These are phyloP conservation scores for Ustilago curta DNA, from an alignment of 1,284 basidiomycete genomes.

Conservation along the genomic window DNA sequence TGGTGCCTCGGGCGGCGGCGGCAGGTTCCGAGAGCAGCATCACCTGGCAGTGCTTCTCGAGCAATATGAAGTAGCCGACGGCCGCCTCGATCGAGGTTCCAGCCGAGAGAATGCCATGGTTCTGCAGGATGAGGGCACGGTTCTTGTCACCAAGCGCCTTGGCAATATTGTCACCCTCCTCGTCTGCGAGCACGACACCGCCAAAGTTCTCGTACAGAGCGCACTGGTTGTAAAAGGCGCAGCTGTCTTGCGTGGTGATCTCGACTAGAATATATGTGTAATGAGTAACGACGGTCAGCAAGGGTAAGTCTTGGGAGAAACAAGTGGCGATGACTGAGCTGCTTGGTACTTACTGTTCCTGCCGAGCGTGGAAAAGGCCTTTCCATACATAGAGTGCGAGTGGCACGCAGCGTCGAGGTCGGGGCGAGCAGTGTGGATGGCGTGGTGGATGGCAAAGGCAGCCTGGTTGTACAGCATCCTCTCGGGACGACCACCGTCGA, in stretches of 20 bases:
- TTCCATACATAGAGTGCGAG: slow-evolving; percentile 75
- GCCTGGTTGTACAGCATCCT: slow-evolving; percentile 68
- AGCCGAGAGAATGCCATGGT: slow-evolving; percentile 74
- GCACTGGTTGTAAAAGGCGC: slow-evolving; percentile 67
- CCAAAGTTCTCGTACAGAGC: slow-evolving; percentile 71
- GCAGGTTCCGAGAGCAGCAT: slow-evolving; percentile 73
- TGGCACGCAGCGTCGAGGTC: slow-evolving; percentile 77
- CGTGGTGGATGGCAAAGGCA: slow-evolving; percentile 74
- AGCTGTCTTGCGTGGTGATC: slow-evolving; percentile 69
- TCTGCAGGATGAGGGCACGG: slow-evolving; percentile 72
- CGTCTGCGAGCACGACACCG: slow-evolving; percentile 75
- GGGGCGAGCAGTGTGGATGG: slow-evolving; percentile 75
- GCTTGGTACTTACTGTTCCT: slow-evolving; percentile 70
- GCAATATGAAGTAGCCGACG: slow-evolving; percentile 69
- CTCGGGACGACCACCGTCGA: slow-evolving; percentile 56
- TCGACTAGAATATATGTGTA: slow-evolving; percentile 65
- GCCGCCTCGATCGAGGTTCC: slow-evolving; percentile 71
- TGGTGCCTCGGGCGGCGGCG: slow-evolving; percentile 50
- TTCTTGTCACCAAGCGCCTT: slow-evolving; percentile 73
- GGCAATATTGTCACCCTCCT: slow-evolving; percentile 76
- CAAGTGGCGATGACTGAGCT: neutral
- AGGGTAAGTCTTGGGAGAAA: neutral
- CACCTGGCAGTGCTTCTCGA: slow-evolving; percentile 73
- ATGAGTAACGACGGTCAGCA: neutral
- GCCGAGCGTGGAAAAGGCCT: slow-evolving; percentile 75